These are phyloP conservation scores for Trichoderma citrinoviride DNA, from an alignment of 2,329 filamentous ascomycete species.

Conservation along the genomic window DNA sequence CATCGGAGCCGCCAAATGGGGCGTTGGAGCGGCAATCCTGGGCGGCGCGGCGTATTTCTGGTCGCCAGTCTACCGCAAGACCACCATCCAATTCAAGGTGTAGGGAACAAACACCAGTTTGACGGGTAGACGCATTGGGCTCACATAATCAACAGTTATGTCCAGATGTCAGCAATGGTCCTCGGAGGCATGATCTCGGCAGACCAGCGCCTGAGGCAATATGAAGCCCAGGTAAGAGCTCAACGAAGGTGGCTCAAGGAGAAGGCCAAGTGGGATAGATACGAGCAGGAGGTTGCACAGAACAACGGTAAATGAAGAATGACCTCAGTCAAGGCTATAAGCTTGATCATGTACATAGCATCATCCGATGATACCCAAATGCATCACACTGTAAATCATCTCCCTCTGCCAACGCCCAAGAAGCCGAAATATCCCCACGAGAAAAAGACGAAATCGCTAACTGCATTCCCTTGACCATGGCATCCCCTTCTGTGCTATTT, in stretches of 20 bases:
- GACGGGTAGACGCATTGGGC: neutral
- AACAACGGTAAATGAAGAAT: slow-evolving; percentile 38
- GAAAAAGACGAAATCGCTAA: slow-evolving; percentile 30
- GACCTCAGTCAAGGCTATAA: neutral
- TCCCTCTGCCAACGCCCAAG: slow-evolving; percentile 36
- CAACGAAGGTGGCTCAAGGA: slow-evolving; percentile 63
- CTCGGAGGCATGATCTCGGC: slow-evolving; percentile 74
- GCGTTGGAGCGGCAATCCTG: slow-evolving; percentile 60
- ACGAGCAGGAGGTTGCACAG: slow-evolving; percentile 58
- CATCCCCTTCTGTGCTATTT: slow-evolving; percentile 30
- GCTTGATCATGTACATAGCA: slow-evolving; percentile 17
- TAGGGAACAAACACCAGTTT: slow-evolving; percentile 40
- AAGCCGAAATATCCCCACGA: slow-evolving; percentile 20
- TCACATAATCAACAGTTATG: slow-evolving; percentile 54
- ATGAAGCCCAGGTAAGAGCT: slow-evolving; percentile 63
- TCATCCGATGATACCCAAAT: slow-evolving; percentile 18
- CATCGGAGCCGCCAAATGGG: slow-evolving; percentile 70
- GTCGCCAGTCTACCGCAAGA: slow-evolving; percentile 68
- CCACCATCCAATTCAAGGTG: slow-evolving; percentile 77
- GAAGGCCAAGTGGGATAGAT: slow-evolving; percentile 65
- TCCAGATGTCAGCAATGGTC: slow-evolving; percentile 86
- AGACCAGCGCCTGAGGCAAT: slow-evolving; percentile 63
- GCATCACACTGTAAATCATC: slow-evolving; percentile 13
- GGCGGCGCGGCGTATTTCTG: slow-evolving; percentile 60
- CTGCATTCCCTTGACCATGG: slow-evolving; percentile 13